Evolutionary conservation across 805 yeast genomes (phyloP).

Genomic region (Candida silvicultrix): DNA sequence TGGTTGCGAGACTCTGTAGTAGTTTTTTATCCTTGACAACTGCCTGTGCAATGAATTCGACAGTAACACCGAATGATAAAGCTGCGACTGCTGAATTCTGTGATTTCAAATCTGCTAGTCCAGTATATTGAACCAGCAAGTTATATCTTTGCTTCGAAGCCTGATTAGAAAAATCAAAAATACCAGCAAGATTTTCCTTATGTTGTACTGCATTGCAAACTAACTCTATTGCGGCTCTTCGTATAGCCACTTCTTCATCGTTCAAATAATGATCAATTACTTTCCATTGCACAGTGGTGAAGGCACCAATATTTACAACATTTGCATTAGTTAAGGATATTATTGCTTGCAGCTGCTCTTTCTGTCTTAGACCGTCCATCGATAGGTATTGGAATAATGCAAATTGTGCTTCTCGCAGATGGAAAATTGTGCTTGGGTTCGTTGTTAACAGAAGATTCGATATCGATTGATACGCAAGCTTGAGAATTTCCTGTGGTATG

Average conservation of each 20-base stretch:
- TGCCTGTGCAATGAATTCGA: conserved; percentile 29
- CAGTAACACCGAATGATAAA: conserved; percentile 27
- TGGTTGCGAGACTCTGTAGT: conserved; percentile 17
- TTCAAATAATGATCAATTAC: conserved; percentile 38
- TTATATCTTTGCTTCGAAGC: conserved; percentile 34
- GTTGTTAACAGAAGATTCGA: conserved; percentile 37
- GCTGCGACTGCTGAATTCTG: conserved; percentile 36
- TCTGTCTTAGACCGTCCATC: conserved; percentile 18
- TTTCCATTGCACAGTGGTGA: conserved; percentile 32
- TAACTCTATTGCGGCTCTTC: conserved; percentile 57
- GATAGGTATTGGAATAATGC: conserved; percentile 34
- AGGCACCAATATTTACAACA: conserved; percentile 33
- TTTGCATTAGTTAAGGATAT: conserved; percentile 64
- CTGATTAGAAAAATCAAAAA: conserved; percentile 46
- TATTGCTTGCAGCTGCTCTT: conserved; percentile 45
- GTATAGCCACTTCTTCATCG: conserved; percentile 41
- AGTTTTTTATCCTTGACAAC: conserved; percentile 21
- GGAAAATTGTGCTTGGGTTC: conserved; percentile 39
- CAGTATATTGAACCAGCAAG: conserved; percentile 32
- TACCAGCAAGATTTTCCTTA: conserved; percentile 37
- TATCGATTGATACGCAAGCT: conserved; percentile 34
- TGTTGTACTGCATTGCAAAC: conserved; percentile 50
- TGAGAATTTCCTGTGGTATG: not conserved
- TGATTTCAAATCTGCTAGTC: conserved; percentile 31
- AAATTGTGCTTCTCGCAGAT: not conserved